A percentile compares a stretch with the other conserved stretches of the same genome.
Evolutionary conservation across 768 basidiomycete genomes (phyloP).

Genomic region (Mycena haematopus): DNA sequence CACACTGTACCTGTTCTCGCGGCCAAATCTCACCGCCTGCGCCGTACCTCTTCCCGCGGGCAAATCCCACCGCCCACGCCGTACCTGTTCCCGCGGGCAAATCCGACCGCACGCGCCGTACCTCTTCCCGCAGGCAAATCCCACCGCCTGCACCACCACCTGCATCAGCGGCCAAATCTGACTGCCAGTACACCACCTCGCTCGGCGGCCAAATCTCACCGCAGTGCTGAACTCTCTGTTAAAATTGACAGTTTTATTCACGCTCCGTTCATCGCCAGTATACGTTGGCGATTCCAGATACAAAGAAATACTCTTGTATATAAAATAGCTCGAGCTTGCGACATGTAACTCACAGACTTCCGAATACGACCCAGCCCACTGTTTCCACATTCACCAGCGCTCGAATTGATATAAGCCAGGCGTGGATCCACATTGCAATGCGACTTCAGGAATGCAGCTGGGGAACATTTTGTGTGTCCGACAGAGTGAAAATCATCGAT

Average conservation of each 20-base stretch:
- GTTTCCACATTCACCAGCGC: slow-evolving; percentile 45
- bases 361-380: slow-evolving; percentile 2
- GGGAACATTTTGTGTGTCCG: slow-evolving; percentile 41
- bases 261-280: neutral
- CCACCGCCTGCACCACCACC: too few species aligned
- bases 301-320: slow-evolving; percentile 35
- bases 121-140: too few species aligned
- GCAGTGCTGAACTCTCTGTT: too few species aligned
- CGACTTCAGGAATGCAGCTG: slow-evolving; percentile 37
- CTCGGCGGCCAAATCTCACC: too few species aligned
- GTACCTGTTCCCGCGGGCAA: too few species aligned
- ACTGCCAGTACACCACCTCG: too few species aligned
- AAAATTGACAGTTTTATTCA: neutral
- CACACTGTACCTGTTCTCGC: too few species aligned
- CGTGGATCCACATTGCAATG: slow-evolving; percentile 37
- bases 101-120: too few species aligned
- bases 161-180: too few species aligned
- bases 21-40: too few species aligned
- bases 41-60: too few species aligned
- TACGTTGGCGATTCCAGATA: slow-evolving; percentile 22
- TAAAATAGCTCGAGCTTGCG: slow-evolving; percentile 26
- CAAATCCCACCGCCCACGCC: too few species aligned
- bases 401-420: slow-evolving; percentile 38
- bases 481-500: slow-evolving; percentile 43
- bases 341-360: slow-evolving; percentile 17